These are phyloP conservation scores for Neopestalotiopsis rosae DNA, from an alignment of 2,329 filamentous ascomycete species.

Conservation along the genomic window DNA sequence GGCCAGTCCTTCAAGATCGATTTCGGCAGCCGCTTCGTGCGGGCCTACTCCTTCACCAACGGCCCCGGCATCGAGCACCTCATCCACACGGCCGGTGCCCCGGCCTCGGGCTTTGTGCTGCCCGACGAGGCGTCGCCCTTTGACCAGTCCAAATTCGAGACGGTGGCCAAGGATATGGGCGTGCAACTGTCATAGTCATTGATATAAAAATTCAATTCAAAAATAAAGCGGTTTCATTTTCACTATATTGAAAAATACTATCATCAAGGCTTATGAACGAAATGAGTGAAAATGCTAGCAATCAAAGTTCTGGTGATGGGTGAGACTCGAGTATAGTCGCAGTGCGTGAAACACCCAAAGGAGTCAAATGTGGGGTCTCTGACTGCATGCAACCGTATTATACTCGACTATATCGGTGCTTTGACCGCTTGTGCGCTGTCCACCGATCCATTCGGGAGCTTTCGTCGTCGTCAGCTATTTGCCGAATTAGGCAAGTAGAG, in stretches of 20 bases:
- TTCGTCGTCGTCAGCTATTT: background rate
- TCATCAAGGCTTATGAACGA: background rate
- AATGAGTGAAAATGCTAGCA: background rate
- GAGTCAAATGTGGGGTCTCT: background rate
- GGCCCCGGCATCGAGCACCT: conserved; percentile 55
- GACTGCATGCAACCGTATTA: background rate
- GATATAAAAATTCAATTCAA: background rate
- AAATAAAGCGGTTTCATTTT: background rate
- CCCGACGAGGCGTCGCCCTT: conserved; percentile 32
- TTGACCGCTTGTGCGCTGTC: background rate
- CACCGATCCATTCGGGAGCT: background rate
- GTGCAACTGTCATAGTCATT: conserved; percentile 5
- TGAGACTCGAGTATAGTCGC: background rate
- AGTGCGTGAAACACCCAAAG: background rate
- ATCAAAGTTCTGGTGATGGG: background rate
- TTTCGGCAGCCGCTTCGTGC: conserved; percentile 52
- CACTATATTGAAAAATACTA: background rate
- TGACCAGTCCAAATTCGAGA: conserved; percentile 11
- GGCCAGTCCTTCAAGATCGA: conserved; percentile 49
- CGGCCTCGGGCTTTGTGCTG: conserved; percentile 40
- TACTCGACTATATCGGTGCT: background rate
- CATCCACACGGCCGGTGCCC: conserved; percentile 42
- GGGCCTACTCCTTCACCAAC: conserved; percentile 53
- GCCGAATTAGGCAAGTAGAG: background rate
- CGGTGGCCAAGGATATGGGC: conserved; percentile 1